Percentiles rank a stretch among this genome's conserved stretches.
These are phyloP conservation scores for Tolypocladium sp. DNA, from an alignment of 2,329 filamentous ascomycete genomes.

Conservation along the genomic window DNA sequence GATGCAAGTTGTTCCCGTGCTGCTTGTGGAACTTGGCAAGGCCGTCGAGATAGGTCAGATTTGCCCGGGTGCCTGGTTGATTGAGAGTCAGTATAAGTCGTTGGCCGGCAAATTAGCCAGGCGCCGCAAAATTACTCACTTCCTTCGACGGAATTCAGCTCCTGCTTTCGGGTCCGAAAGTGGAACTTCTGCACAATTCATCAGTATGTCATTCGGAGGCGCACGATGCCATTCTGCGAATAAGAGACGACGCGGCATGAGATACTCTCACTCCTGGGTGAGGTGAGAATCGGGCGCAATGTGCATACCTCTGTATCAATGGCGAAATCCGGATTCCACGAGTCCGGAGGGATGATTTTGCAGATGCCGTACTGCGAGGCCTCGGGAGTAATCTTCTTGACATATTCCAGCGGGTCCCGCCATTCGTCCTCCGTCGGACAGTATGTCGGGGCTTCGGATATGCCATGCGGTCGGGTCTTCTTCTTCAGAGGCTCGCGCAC, in stretches of 20 bases:
- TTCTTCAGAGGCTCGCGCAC: slow-evolving; percentile 69
- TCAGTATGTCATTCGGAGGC: not conserved
- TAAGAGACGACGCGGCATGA: not conserved
- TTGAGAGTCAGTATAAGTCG: not conserved
- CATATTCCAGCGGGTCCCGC: slow-evolving; percentile 87
- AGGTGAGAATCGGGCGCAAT: slow-evolving; percentile 7
- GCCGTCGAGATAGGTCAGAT: slow-evolving; percentile 91
- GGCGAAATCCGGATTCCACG: slow-evolving; percentile 90
- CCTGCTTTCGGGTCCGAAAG: slow-evolving; percentile 91
- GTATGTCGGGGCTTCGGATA: slow-evolving; percentile 86
- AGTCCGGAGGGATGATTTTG: slow-evolving; percentile 89
- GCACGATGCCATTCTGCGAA: not conserved
- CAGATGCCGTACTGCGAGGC: slow-evolving; percentile 83
- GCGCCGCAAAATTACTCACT: slow-evolving; percentile 46
- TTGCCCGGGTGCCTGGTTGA: slow-evolving; percentile 72
- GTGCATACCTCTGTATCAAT: slow-evolving; percentile 81
- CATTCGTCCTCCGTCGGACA: slow-evolving; percentile 88
- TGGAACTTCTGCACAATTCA: slow-evolving; percentile 66
- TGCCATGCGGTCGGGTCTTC: slow-evolving; percentile 69
- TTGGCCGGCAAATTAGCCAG: not conserved
- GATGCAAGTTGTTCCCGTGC: slow-evolving; percentile 86
- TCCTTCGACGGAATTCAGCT: slow-evolving; percentile 96
- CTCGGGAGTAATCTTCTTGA: slow-evolving; percentile 82
- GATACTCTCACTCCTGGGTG: not conserved
- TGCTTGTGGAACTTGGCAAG: slow-evolving; percentile 95